Conservation (phyloP, 306 rosid genomes). For the Lupinus albus region DNA sequence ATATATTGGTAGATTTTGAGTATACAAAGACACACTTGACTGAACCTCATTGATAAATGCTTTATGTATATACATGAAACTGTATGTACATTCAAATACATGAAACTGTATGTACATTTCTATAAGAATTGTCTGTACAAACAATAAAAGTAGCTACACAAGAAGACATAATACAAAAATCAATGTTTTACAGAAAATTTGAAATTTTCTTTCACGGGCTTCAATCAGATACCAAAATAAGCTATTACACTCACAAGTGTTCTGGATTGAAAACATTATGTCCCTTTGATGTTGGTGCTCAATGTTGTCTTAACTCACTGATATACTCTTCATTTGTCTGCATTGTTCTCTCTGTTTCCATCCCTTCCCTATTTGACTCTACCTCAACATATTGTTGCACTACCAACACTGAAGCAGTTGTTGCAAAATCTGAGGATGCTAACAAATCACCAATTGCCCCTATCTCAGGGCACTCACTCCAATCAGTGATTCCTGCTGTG, state of each 20-base stretch:
- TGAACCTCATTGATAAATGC: no score
- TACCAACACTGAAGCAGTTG: constrained; percentile 79
- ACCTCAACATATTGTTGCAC: constrained; percentile 68
- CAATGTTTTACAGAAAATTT: background rate
- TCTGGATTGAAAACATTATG: constrained; percentile 18
- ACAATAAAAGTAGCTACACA: background rate
- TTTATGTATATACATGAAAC: no score
- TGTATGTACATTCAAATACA: no score
- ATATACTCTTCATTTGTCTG: constrained; percentile 29
- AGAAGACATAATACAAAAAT: constrained; percentile 10
- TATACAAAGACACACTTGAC: no score
- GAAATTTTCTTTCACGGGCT: background rate
- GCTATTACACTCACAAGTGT: background rate
- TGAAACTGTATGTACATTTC: constrained; percentile 36
- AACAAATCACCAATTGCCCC: constrained; percentile 88
- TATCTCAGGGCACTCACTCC: constrained; percentile 96
- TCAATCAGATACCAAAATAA: background rate
- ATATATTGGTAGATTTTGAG: no score
- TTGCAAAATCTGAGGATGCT: constrained; percentile 88
- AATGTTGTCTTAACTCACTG: constrained; percentile 1
- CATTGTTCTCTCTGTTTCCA: constrained; percentile 21
- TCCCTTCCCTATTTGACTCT: constrained; percentile 35
- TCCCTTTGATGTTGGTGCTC: constrained; percentile 31
- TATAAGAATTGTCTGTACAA: background rate
- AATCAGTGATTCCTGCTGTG: constrained; percentile 86